Percentiles rank a stretch among this genome's conserved stretches.
Conservation (phyloP, 148 eudicot genomes). For the Nepenthes gracilis region DNA sequence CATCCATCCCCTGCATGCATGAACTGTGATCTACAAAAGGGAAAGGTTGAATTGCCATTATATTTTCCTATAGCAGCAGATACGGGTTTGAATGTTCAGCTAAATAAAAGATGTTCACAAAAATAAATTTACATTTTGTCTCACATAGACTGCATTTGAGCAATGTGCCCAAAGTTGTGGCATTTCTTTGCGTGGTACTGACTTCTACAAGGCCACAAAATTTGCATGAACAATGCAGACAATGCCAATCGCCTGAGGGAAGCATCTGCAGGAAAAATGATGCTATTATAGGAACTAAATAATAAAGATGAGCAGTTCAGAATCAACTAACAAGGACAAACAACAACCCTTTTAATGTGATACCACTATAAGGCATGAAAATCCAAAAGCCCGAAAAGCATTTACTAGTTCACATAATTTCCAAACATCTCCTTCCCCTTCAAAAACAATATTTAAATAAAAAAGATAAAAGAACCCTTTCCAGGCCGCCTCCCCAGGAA, state of each 20-base stretch:
- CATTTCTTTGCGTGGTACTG: slow-evolving; percentile 20
- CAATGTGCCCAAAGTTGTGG: slow-evolving; percentile 19
- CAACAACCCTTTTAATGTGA: too few species aligned
- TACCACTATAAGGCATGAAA: too few species aligned
- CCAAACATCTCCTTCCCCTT: too few species aligned
- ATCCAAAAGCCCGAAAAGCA: too few species aligned
- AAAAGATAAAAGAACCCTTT: too few species aligned
- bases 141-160: slow-evolving; percentile 59
- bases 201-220: slow-evolving; percentile 52
- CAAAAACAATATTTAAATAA: too few species aligned
- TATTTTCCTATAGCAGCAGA: background rate
- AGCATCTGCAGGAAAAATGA: slow-evolving; percentile 53
- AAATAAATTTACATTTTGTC: slow-evolving; percentile 55
- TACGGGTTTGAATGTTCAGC: background rate
- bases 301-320: too few species aligned
- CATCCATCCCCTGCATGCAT: slow-evolving; percentile 47
- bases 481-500: too few species aligned
- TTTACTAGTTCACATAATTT: too few species aligned
- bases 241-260: slow-evolving; percentile 96
- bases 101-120: background rate
- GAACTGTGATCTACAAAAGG: slow-evolving; percentile 52
- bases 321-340: too few species aligned
- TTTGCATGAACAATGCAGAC: slow-evolving; percentile 89
- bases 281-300: too few species aligned
- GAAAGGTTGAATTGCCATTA: background rate